Base-by-base conservation (phyloP, 768 basidiomycete genomes). In the Xanthoconium stramineum region DNA sequence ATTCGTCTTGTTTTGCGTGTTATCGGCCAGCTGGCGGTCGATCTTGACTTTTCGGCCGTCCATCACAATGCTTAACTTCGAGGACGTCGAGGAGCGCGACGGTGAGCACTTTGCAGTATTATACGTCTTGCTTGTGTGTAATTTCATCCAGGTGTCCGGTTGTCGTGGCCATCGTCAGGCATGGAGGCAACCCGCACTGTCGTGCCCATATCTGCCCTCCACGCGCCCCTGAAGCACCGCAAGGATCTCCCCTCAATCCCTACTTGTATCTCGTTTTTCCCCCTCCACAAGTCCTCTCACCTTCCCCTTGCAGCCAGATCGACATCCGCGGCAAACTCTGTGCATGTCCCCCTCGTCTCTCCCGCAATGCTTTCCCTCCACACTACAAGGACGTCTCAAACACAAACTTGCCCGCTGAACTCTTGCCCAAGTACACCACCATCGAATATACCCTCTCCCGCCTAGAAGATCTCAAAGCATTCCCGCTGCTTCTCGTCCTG, bases 371-470 rank as follows among this genome's bases (percentile, higher is more conserved):
- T 3, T 98, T 99, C 77, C 97, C 97, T 6, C 91, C 92, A 0
- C 96, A 99, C 72, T 99, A 99, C 81, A 96, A 97, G 76, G 96
- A 98, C 70, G 96, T 99, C 62, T 94, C 94, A 46, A 89, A 89
- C 74, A 95, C 91, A 61, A 98, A 98, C 74, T 83, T 98, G 19
- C 97, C 97, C 49, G 89, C 94, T 14, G 97, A 99, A 71, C 82
- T 99, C 32, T 75, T 98, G 38, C 94, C 96, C 67, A 95, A 97
- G 75, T 98, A 98, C 80, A 98, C 97, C 33, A 99, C 97, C 8
- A 97, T 99, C 74, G 97, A 99, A 75, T 99, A 99, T 77, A 98
- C 96, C n/a, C 88, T 98, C 46, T 80, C 89, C 28, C 85, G 96
- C 58, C 88, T 92, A 1, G 92, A n/a, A n/a, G n/a, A n/a, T n/a